Evolutionary conservation across 1,284 basidiomycete genomes (phyloP).

Genomic region (Microbotryomycetes sp.): DNA sequence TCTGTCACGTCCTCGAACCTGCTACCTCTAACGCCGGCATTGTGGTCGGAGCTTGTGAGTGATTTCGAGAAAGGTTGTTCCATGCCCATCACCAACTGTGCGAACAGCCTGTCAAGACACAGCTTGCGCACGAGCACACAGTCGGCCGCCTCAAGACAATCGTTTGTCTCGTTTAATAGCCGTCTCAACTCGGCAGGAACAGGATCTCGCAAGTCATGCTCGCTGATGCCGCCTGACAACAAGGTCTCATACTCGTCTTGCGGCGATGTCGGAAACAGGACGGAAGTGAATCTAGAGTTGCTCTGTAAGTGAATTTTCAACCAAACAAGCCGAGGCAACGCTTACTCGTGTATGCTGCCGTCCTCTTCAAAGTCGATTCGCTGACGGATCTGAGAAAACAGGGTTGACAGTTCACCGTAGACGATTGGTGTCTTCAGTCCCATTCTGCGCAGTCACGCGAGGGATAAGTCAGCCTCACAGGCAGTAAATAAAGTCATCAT

Average conservation of each 20-base stretch:
- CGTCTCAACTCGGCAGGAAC: constrained; percentile 51
- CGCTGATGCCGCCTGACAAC: constrained; percentile 54
- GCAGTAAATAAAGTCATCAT: constrained; percentile 12
- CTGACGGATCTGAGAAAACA: constrained; percentile 63
- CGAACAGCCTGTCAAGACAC: constrained; percentile 62
- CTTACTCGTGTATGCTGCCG: constrained; percentile 59
- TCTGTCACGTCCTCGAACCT: constrained; percentile 44
- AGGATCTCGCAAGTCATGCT: constrained; percentile 50
- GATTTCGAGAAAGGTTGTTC: constrained; percentile 50
- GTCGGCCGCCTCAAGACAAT: constrained; percentile 59
- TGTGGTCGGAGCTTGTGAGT: constrained; percentile 27
- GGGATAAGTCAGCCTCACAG: background rate
- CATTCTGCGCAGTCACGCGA: constrained; percentile 59
- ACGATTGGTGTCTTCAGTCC: constrained; percentile 69
- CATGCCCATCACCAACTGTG: constrained; percentile 46
- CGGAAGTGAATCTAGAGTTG: constrained; percentile 58
- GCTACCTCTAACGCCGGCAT: constrained; percentile 37
- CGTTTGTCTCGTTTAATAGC: constrained; percentile 63
- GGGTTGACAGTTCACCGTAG: constrained; percentile 58
- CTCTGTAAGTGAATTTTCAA: background rate
- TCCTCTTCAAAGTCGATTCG: constrained; percentile 55
- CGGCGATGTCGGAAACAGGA: constrained; percentile 62
- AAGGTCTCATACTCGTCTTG: constrained; percentile 63
- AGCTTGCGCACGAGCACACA: constrained; percentile 61
- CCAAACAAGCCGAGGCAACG: constrained; percentile 3